A percentile compares a stretch with the other conserved stretches of the same genome.
These are phyloP conservation scores for Willaertia magna DNA, from an alignment of 208 protist species.

Conservation along the genomic window DNA sequence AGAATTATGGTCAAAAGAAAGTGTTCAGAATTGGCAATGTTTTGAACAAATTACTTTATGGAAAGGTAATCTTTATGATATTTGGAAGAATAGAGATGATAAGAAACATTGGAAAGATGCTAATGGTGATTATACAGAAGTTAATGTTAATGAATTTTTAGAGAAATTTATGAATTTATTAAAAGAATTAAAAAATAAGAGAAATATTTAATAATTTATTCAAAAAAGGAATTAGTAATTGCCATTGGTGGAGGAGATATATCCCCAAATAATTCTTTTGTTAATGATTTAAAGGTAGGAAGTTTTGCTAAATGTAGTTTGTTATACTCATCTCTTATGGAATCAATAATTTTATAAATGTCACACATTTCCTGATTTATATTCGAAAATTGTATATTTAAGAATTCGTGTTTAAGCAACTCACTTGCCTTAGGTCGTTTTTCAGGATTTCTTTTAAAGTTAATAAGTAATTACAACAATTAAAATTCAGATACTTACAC, in stretches of 20 bases:
- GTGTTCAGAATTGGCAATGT: not conserved
- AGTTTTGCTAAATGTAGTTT: not conserved
- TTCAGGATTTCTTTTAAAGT: not conserved
- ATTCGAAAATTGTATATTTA: too few species aligned
- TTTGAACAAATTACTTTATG: not conserved
- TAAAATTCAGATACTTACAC: not conserved
- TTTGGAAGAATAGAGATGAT: not conserved
- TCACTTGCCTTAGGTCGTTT: not conserved
- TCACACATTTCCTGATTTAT: not conserved
- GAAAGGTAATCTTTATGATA: not conserved
- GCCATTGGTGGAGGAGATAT: not conserved
- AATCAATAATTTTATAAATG: not conserved
- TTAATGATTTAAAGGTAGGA: not conserved
- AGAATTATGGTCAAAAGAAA: not conserved
- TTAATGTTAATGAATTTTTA: not conserved
- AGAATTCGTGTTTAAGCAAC: not conserved
- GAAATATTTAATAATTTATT: not conserved
- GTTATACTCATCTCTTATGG: not conserved
- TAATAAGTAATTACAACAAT: not conserved
- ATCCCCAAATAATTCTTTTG: not conserved
- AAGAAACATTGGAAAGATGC: not conserved
- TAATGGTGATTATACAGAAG: not conserved
- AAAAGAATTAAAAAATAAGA: not conserved
- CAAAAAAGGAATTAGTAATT: not conserved
- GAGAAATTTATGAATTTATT: not conserved